phyloP scores from a whole-genome alignment of 139 green algal species.

The Tetraselmis chui region DNA sequence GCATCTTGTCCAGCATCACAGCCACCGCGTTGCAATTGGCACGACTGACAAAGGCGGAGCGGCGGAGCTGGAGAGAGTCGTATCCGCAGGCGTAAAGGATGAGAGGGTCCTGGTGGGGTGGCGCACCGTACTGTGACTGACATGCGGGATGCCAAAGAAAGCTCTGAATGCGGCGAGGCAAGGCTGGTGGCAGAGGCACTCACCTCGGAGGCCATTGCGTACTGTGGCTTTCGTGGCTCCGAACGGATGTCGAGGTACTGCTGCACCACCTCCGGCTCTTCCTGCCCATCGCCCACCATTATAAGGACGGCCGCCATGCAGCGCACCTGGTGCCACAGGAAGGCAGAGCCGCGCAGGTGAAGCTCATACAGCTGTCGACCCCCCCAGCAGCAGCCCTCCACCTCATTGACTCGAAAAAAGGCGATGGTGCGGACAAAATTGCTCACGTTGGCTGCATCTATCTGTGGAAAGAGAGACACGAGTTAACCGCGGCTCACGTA shows the following conservation, averaged over 20 bases:
- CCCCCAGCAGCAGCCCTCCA: conserved; percentile 1
- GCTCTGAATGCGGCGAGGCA: not conserved
- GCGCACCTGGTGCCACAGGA: conserved; percentile 89
- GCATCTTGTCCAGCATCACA: not conserved
- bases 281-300: conserved; percentile 74
- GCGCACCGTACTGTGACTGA: too few species aligned
- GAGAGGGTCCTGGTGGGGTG: conserved; percentile 69
- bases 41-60: not conserved
- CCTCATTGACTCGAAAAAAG: conserved; percentile 29
- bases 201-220: conserved; percentile 66
- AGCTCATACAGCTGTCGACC: conserved; percentile 34
- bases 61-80: conserved; percentile 9
- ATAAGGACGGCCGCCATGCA: conserved; percentile 90
- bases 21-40: not conserved
- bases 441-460: conserved; percentile 36
- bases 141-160: not conserved
- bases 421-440: conserved; percentile 57
- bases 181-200: not conserved
- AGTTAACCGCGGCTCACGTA: conserved; percentile 9
- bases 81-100: conserved; percentile 64
- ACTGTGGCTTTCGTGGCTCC: conserved; percentile 72
- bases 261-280: conserved; percentile 61
- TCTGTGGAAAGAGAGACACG: not conserved
- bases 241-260: conserved; percentile 64
- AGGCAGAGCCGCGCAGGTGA: conserved; percentile 58